Conservation (phyloP, 2,329 filamentous ascomycete species). For the Nemania sp. region DNA sequence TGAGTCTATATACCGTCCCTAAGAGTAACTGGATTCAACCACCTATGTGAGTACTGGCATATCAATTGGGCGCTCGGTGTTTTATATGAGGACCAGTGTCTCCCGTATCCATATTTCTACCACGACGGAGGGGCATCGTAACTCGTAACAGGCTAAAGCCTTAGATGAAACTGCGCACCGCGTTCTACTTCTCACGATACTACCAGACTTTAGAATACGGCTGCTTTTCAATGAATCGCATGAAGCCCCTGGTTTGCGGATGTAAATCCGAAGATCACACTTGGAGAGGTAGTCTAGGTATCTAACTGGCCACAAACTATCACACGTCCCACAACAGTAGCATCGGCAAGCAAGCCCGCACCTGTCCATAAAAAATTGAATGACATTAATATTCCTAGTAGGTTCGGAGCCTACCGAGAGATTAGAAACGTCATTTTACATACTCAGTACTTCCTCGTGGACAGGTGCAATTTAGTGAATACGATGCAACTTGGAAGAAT, state of each 20-base stretch:
- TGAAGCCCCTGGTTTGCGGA: not conserved
- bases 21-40: not conserved
- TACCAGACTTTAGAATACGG: not conserved
- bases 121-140: not conserved
- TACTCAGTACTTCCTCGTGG: not conserved
- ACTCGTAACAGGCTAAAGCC: conserved; percentile 10
- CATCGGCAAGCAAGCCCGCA: too few species aligned
- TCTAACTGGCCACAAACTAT: not conserved
- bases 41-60: not conserved
- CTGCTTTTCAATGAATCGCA: not conserved
- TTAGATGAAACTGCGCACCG: conserved; percentile 12
- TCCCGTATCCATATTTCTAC: conserved; percentile 1
- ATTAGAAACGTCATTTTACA: not conserved
- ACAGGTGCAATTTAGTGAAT: not conserved
- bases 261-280: conserved; percentile 22
- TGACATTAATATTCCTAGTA: not conserved
- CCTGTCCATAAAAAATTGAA: too few species aligned
- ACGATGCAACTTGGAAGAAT: not conserved
- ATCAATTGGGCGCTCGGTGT: not conserved
- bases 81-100: conserved; percentile 6
- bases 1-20: not conserved
- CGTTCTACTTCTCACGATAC: not conserved
- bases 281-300: not conserved
- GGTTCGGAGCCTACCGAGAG: not conserved
- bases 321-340: not conserved